Percentiles rank a stretch among this genome's conserved stretches.
Evolutionary conservation across 768 basidiomycete species (phyloP).

Genomic region (Mycena filopes): DNA sequence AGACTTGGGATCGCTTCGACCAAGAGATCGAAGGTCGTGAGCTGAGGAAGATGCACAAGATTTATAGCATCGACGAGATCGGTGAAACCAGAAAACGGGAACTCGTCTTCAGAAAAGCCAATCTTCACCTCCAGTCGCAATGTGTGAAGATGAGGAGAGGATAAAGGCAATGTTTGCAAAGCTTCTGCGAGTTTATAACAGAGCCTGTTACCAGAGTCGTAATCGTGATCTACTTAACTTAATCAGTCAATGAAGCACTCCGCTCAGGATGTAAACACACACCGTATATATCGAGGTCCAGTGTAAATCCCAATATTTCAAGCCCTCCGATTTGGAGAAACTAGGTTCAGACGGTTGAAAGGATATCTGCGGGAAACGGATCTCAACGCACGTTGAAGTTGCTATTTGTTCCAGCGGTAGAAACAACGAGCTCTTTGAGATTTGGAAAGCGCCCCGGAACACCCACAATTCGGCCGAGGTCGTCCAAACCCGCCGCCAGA

Average conservation of each 20-base stretch:
- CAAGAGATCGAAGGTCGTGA: not conserved
- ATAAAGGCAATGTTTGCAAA: conserved; percentile 4
- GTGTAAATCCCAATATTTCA: not conserved
- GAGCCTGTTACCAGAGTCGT: not conserved
- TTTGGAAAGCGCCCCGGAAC: conserved; percentile 1
- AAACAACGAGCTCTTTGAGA: conserved; percentile 16
- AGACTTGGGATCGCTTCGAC: not conserved
- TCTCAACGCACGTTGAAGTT: conserved; percentile 12
- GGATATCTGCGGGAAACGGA: not conserved
- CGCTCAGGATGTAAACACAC: not conserved
- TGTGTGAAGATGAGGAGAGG: conserved; percentile 14
- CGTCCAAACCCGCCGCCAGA: not conserved
- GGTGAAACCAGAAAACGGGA: not conserved
- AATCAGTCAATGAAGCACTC: too few relatives aligned
- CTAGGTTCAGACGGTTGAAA: not conserved
- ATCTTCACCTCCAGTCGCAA: not conserved
- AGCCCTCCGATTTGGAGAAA: conserved; percentile 18
- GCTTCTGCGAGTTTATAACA: conserved; percentile 12
- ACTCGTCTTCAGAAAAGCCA: not conserved
- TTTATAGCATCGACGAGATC: not conserved
- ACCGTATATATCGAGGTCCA: not conserved
- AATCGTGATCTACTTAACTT: too few relatives aligned
- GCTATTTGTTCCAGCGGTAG: not conserved
- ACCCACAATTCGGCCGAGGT: conserved; percentile 1
- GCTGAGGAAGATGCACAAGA: too few relatives aligned